Percentiles rank a stretch among this genome's conserved stretches.
Conservation (phyloP, 1,139 yeast species). For the Meyerozyma elateridarum region DNA sequence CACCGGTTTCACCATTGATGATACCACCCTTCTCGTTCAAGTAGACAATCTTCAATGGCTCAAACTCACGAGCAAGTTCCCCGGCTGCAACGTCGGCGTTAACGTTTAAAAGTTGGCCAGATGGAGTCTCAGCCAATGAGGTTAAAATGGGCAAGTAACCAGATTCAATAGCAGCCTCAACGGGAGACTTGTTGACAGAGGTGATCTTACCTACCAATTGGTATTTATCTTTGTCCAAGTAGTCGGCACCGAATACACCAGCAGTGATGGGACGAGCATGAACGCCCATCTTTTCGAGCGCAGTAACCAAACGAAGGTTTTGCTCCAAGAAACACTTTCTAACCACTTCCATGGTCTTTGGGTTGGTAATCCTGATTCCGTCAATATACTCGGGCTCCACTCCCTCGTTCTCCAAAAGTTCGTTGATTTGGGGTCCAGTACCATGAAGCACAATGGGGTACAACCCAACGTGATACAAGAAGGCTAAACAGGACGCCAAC, state of each 20-base stretch:
- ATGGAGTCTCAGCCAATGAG: constrained; percentile 91
- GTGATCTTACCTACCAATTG: constrained; percentile 88
- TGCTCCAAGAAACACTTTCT: constrained; percentile 93
- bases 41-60: constrained; percentile 94
- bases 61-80: constrained; percentile 92
- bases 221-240: constrained; percentile 85
- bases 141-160: constrained; percentile 97
- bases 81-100: constrained; percentile 99
- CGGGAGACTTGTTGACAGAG: constrained; percentile 82
- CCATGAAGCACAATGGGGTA: constrained; percentile 97
- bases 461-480: constrained; percentile 92
- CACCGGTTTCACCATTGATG: constrained; percentile 86
- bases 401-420: constrained; percentile 86
- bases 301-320: constrained; percentile 89
- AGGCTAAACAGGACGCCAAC: constrained; percentile 91
- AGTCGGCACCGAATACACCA: constrained; percentile 94
- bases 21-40: constrained; percentile 97
- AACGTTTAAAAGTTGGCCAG: constrained; percentile 94
- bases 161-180: constrained; percentile 91
- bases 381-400: constrained; percentile 94
- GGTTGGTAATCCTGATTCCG: constrained; percentile 94
- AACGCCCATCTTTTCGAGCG: constrained; percentile 92
- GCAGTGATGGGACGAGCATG: constrained; percentile 98
- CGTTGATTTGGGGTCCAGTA: constrained; percentile 98
- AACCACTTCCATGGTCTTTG: constrained; percentile 92